phyloP scores from a whole-genome alignment of 2,329 filamentous ascomycete genomes.

The Rosellinia necatrix region DNA sequence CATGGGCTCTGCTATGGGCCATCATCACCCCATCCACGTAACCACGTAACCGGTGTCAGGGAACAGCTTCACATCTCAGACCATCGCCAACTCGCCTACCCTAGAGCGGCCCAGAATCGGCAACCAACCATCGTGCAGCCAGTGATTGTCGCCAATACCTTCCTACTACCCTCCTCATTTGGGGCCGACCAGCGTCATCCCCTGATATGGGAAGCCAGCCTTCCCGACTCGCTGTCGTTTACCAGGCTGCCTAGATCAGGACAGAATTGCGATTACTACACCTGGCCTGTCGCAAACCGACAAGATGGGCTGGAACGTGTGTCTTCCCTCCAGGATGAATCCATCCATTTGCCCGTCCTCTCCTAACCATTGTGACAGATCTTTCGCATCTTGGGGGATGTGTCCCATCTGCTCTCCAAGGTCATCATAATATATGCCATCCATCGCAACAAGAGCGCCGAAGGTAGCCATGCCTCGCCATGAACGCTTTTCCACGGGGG shows the following conservation, averaged over 20 bases:
- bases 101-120: constrained; percentile 3
- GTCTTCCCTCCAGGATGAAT: constrained; percentile 19
- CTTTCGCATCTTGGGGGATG: constrained; percentile 80
- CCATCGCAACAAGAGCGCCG: constrained; percentile 83
- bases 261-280: constrained; percentile 21
- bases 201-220: constrained; percentile 29
- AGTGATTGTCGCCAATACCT: not conserved
- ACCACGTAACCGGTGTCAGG: constrained; percentile 21
- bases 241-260: not conserved
- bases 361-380: constrained; percentile 44
- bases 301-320: constrained; percentile 41
- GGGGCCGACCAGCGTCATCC: not conserved
- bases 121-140: constrained; percentile 8
- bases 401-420: constrained; percentile 85
- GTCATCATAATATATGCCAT: constrained; percentile 90
- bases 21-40: too few relatives aligned
- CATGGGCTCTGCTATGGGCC: too few relatives aligned
- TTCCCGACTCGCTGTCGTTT: constrained; percentile 16
- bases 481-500: not conserved
- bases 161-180: not conserved
- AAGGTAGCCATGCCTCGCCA: constrained; percentile 58
- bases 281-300: constrained; percentile 6
- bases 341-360: not conserved
- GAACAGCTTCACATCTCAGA: constrained; percentile 17
- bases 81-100: not conserved